Conservation (phyloP, 192 early-diverging fungal genomes). For the Chytriomyces sp. region DNA sequence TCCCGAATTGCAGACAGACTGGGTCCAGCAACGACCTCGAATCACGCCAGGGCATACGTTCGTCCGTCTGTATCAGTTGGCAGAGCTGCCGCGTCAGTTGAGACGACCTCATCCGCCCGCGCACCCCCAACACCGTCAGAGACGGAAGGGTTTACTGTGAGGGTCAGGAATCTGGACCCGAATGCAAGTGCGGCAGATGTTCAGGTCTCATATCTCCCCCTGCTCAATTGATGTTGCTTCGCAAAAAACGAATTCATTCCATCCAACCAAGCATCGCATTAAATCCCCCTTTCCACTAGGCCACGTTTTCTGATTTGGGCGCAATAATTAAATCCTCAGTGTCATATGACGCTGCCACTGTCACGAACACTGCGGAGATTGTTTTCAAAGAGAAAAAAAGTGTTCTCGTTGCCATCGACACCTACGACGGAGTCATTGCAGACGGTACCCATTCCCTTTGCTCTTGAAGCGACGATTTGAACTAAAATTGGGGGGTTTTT, state of each 20-base stretch:
- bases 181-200: conserved; percentile 37
- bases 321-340: conserved; percentile 22
- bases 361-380: conserved; percentile 27
- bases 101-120: not conserved
- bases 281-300: not conserved
- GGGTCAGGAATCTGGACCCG: conserved; percentile 36
- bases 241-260: not conserved
- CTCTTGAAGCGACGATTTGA: not conserved
- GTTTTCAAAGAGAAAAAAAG: conserved; percentile 24
- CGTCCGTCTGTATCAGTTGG: not conserved
- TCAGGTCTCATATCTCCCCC: not conserved
- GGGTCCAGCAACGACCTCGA: not conserved
- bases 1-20: not conserved
- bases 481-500: not conserved
- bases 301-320: conserved; percentile 38
- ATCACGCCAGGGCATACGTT: not conserved
- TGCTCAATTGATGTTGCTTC: not conserved
- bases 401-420: conserved; percentile 29
- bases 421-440: conserved; percentile 33
- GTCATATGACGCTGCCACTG: conserved; percentile 10
- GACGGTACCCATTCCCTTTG: conserved; percentile 20
- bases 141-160: not conserved
- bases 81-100: not conserved
- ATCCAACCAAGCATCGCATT: not conserved
- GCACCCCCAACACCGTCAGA: not conserved